phyloP scores from a whole-genome alignment of 2,329 filamentous ascomycete genomes.

The Cercospora sesami region DNA sequence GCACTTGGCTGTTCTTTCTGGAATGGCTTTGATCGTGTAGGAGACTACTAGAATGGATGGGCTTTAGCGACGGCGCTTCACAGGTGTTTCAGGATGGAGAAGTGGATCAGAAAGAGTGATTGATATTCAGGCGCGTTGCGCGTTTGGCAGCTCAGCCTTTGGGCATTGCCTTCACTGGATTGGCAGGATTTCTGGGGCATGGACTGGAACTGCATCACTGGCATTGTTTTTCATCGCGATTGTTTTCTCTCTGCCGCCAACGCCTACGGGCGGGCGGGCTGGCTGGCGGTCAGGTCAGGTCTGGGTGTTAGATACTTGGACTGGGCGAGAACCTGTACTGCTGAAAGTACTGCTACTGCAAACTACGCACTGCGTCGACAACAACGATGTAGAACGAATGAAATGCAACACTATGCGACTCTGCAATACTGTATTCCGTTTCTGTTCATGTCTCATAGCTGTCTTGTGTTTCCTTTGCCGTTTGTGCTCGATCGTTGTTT shows the following conservation, averaged over 20 bases:
- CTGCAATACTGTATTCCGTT: not conserved
- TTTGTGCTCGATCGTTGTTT: not conserved
- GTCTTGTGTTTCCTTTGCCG: not conserved
- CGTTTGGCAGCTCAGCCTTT: slow-evolving; percentile 13
- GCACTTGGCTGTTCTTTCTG: slow-evolving; percentile 3
- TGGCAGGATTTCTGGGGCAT: not conserved
- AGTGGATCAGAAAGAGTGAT: not conserved
- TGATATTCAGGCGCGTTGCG: slow-evolving; percentile 6
- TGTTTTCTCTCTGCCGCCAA: slow-evolving; percentile 1
- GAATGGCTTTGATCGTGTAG: not conserved
- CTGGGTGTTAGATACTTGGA: slow-evolving; percentile 4
- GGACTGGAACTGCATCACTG: not conserved
- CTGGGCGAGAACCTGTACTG: slow-evolving; percentile 11
- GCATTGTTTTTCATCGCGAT: slow-evolving; percentile 1
- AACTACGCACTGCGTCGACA: not conserved
- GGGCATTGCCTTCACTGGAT: slow-evolving; percentile 8
- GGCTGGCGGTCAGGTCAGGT: slow-evolving; percentile 9
- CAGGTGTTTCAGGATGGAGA: not conserved
- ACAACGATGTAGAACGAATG: not conserved
- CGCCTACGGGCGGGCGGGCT: slow-evolving; percentile 2
- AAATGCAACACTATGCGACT: not conserved
- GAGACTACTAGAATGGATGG: not conserved
- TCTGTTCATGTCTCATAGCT: not conserved
- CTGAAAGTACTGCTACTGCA: not conserved
- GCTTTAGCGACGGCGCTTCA: slow-evolving; percentile 5